Evolutionary conservation across 345 rosid genomes (phyloP), one percentile per base, ranked within the genome.

Genomic region (Rhizophora mangle): DNA sequence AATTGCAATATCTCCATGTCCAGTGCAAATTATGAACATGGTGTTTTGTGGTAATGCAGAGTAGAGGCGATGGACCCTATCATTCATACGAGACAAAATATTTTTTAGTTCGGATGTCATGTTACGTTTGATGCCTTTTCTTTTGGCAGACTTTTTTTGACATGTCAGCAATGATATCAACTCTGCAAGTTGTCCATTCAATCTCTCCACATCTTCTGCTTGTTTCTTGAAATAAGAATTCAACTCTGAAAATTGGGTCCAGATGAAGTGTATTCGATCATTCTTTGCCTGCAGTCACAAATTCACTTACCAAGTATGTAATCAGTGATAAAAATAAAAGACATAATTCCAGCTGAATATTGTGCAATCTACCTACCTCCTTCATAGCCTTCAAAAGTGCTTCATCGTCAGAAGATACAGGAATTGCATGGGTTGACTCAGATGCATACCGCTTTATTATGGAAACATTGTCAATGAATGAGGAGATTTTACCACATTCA

Each of bases 1-100:
- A 63, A 82, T 75, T 52, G 96, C 90, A 13, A 82, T 95, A 83
- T 95, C 94, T 72, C 99, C 99, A 74, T 92, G 99, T 64, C 97
- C 99, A 0, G 99, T 89, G 86, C 96, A 95, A 74, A 95, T 81
- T 79, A 92, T 86, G 63, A 95, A 80, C 98, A 95, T 83, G 64
- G 96, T 67, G 74, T 92, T 95, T 10, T 85, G 76, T 5, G 99
- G 97, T 73, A 95, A 81, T 36, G 91, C 78, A 6, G 76, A 66
- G 73, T 85, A 79, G 36, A 89, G 81, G 63, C 82, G 73, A 16
- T 76, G 74, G 67, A 92, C 78, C 75, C 89, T 84, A 13, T 81
- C 71, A 53, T 95, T 80, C 75, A 89, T 78, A 62, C 80, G 78
- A 68, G 74, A 72, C 7, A 90, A 74, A 62, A 95, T 83, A 62